These are phyloP conservation scores for Filobasidium uniguttulatum DNA, from an alignment of 1,284 basidiomycete species.

Conservation along the genomic window DNA sequence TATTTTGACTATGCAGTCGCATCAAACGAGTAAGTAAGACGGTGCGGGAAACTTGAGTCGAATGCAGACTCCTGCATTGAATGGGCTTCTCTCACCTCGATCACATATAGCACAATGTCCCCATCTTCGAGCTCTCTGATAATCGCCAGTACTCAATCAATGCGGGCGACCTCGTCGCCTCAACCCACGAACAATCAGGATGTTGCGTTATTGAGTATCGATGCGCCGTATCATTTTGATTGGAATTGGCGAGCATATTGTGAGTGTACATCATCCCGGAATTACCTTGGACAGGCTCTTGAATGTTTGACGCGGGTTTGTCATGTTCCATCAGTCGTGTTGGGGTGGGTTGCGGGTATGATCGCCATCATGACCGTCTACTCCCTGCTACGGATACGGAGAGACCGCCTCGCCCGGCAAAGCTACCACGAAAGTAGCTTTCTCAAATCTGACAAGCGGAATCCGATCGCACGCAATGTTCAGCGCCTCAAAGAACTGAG, in stretches of 20 bases:
- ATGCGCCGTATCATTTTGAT: not conserved
- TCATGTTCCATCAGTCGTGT: not conserved
- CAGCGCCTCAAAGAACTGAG: not conserved
- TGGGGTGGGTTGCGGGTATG: not conserved
- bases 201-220: not conserved
- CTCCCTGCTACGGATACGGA: not conserved
- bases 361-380: not conserved
- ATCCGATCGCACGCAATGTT: too few relatives aligned
- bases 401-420: not conserved
- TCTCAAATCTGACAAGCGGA: too few relatives aligned
- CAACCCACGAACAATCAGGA: too few relatives aligned
- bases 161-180: not conserved
- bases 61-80: not conserved
- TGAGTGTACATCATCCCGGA: not conserved
- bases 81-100: not conserved
- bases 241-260: conserved; percentile 4
- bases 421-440: not conserved
- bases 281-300: not conserved
- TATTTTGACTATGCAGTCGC: conserved; percentile 9
- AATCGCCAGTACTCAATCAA: not conserved
- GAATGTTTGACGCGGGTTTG: too few relatives aligned
- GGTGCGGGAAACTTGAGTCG: too few relatives aligned
- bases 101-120: not conserved
- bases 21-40: not conserved
- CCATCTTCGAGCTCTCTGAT: not conserved